Percentiles rank a stretch among this genome's conserved stretches.
Evolutionary conservation across 108 stramenopile genomes (phyloP).

Genomic region (Pseudonitzschia pungens): DNA sequence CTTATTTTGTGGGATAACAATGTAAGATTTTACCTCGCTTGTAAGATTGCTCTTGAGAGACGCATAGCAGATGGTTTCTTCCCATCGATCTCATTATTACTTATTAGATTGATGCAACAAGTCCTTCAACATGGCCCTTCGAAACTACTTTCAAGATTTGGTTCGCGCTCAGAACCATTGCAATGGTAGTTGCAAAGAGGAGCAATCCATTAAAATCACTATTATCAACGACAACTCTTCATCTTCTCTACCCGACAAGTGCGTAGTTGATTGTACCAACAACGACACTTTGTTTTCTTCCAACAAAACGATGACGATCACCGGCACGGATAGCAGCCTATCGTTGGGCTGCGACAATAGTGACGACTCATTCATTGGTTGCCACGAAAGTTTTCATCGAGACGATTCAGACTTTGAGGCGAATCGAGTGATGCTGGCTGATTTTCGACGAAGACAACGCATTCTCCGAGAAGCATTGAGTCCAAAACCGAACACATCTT

Average conservation of each 20-base stretch:
- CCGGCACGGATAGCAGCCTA: no score
- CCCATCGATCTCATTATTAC: no score
- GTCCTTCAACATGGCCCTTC: slow-evolving; percentile 10
- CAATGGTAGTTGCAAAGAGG: neutral
- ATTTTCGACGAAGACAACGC: neutral
- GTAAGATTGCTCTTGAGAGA: no score
- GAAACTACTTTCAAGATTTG: slow-evolving; percentile 5
- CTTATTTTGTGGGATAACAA: no score
- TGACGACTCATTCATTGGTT: neutral
- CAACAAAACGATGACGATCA: no score
- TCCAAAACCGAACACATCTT: neutral
- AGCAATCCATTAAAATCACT: neutral
- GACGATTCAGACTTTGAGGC: neutral
- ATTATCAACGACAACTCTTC: neutral
- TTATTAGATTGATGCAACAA: no score
- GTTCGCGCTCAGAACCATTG: neutral
- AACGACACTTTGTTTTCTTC: no score
- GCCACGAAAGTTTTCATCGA: no score
- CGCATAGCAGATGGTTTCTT: no score
- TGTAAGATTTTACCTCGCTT: no score
- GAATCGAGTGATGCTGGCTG: neutral
- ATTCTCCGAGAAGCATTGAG: neutral
- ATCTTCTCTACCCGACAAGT: neutral
- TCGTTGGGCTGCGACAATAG: neutral
- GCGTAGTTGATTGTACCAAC: neutral